Percentiles rank a stretch among this genome's conserved stretches.
These are phyloP conservation scores for Capsella bursapastoris DNA, from an alignment of 345 rosid species.

Conservation along the genomic window DNA sequence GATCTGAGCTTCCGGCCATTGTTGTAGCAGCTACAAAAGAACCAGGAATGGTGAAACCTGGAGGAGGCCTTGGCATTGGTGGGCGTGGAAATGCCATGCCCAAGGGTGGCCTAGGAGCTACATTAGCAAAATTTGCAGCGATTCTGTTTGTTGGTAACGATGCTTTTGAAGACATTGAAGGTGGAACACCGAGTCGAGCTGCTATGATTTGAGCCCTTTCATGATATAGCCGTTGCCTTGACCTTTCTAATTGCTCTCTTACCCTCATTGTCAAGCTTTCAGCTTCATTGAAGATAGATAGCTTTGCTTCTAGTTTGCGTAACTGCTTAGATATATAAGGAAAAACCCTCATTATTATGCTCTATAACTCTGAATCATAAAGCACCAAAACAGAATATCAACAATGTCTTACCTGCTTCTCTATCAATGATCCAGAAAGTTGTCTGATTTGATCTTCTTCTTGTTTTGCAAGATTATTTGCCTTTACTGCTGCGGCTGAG, in stretches of 20 bases:
- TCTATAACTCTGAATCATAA: neutral
- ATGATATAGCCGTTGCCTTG: constrained; percentile 84
- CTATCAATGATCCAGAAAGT: constrained; percentile 72
- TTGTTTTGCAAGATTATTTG: constrained; percentile 77
- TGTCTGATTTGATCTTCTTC: constrained; percentile 87
- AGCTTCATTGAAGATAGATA: constrained; percentile 82
- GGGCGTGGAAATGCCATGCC: constrained; percentile 67
- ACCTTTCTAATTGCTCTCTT: constrained; percentile 90
- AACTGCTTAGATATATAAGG: constrained; percentile 50
- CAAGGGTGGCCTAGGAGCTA: constrained; percentile 74
- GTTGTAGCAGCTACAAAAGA: constrained; percentile 56
- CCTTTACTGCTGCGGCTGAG: constrained; percentile 96
- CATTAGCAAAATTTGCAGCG: constrained; percentile 62
- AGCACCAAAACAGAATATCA: neutral
- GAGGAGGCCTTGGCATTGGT: constrained; percentile 64
- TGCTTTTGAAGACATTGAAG: constrained; percentile 62
- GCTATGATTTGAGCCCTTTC: constrained; percentile 96
- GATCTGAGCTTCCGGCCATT: constrained; percentile 56
- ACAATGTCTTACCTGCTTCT: constrained; percentile 72
- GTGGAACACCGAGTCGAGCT: constrained; percentile 78
- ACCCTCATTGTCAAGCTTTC: constrained; percentile 67
- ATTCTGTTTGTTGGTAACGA: constrained; percentile 71
- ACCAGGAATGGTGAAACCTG: constrained; percentile 54
- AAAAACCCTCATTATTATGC: neutral
- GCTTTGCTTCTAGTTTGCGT: constrained; percentile 83